Conservation (phyloP, 805 yeast genomes). For the Suhomyces emberorum region DNA sequence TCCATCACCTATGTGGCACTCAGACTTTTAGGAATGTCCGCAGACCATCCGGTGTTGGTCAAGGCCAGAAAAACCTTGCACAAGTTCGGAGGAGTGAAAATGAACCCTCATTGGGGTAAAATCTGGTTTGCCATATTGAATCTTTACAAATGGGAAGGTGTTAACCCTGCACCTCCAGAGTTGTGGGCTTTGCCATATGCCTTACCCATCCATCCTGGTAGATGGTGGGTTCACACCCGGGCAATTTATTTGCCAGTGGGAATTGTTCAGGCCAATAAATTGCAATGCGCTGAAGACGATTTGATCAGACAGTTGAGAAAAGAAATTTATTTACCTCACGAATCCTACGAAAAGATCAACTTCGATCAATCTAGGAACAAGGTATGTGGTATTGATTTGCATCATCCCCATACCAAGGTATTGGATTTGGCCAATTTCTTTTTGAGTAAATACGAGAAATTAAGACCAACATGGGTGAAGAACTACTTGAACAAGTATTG, state of each 20-base stretch:
- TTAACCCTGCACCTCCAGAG: slow-evolving; percentile 97
- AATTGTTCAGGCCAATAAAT: slow-evolving; percentile 60
- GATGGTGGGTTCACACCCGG: slow-evolving; percentile 99
- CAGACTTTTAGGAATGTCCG: slow-evolving; percentile 72
- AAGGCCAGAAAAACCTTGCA: slow-evolving; percentile 72
- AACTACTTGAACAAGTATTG: slow-evolving; percentile 49
- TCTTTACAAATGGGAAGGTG: slow-evolving; percentile 92
- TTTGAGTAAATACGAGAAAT: slow-evolving; percentile 64
- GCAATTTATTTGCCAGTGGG: slow-evolving; percentile 88
- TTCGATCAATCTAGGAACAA: slow-evolving; percentile 72
- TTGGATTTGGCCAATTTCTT: slow-evolving; percentile 60
- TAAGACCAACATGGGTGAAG: slow-evolving; percentile 74
- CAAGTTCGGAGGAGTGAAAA: slow-evolving; percentile 83
- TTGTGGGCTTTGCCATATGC: slow-evolving; percentile 82
- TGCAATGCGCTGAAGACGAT: slow-evolving; percentile 59
- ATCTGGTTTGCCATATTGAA: slow-evolving; percentile 81
- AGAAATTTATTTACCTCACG: slow-evolving; percentile 63
- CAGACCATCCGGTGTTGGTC: slow-evolving; percentile 71
- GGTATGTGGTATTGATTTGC: slow-evolving; percentile 88
- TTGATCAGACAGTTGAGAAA: slow-evolving; percentile 61
- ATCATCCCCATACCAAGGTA: slow-evolving; percentile 82
- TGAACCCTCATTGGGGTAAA: slow-evolving; percentile 97
- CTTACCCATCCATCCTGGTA: slow-evolving; percentile 85
- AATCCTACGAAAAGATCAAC: slow-evolving; percentile 62
- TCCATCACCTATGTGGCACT: slow-evolving; percentile 79